A percentile compares a stretch with the other conserved stretches of the same genome.
phyloP scores from a whole-genome alignment of 2,329 filamentous ascomycete species.

The Cladosporium halotolerans region DNA sequence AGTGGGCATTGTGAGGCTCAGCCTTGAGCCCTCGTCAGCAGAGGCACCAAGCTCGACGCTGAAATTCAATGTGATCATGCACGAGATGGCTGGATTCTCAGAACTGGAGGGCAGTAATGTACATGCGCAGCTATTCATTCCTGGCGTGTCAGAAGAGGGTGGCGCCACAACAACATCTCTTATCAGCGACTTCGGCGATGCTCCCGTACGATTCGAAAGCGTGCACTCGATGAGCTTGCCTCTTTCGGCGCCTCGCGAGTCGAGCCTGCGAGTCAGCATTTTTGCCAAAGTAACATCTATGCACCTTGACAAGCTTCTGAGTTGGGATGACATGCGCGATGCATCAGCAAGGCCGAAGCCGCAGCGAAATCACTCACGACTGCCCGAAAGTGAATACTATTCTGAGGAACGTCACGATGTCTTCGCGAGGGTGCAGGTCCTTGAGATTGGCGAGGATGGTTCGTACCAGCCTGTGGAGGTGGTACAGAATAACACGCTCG shows the following conservation, averaged over 20 bases:
- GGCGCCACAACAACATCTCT: slow-evolving; percentile 93
- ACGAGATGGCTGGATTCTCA: slow-evolving; percentile 87
- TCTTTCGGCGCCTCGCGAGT: slow-evolving; percentile 65
- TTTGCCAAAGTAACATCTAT: slow-evolving; percentile 87
- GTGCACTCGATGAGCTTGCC: slow-evolving; percentile 97
- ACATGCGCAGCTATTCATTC: slow-evolving; percentile 93
- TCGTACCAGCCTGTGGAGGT: slow-evolving; percentile 92
- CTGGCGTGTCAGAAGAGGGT: slow-evolving; percentile 77
- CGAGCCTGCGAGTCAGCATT: slow-evolving; percentile 76
- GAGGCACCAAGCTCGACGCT: slow-evolving; percentile 85
- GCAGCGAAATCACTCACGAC: slow-evolving; percentile 53
- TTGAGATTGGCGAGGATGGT: slow-evolving; percentile 86
- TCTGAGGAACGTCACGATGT: slow-evolving; percentile 91
- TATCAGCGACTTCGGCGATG: slow-evolving; percentile 89
- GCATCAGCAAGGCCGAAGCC: slow-evolving; percentile 51
- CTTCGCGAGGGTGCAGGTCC: slow-evolving; percentile 77
- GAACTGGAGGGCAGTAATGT: slow-evolving; percentile 94
- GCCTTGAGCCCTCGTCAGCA: slow-evolving; percentile 87
- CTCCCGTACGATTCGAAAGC: slow-evolving; percentile 87
- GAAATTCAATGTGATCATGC: slow-evolving; percentile 99
- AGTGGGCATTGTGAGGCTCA: slow-evolving; percentile 83
- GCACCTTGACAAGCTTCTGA: slow-evolving; percentile 93
- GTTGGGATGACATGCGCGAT: slow-evolving; percentile 98
- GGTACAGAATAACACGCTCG: slow-evolving; percentile 73
- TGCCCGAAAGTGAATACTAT: slow-evolving; percentile 88